Percentiles rank a stretch among this genome's conserved stretches.
Evolutionary conservation across 257 asterid genomes (phyloP).

Genomic region (Solanum pinnatisectum): DNA sequence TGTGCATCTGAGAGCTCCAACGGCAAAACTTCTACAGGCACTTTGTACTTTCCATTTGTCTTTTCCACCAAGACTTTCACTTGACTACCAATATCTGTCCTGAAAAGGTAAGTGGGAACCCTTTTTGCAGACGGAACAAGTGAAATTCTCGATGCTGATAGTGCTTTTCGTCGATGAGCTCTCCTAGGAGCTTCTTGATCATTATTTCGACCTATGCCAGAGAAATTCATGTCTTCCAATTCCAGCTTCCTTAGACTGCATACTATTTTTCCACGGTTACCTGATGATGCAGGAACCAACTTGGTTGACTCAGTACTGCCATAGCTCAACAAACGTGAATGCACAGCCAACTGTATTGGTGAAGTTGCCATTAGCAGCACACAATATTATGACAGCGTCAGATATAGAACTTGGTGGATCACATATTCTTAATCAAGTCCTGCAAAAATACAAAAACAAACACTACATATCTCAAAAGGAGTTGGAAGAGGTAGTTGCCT

Average conservation of each 20-base stretch:
- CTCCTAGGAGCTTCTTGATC: slow-evolving; percentile 11
- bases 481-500: neutral
- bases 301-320: slow-evolving; percentile 23
- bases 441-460: neutral
- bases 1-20: slow-evolving; percentile 17
- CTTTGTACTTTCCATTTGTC: slow-evolving; percentile 28
- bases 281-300: slow-evolving; percentile 13
- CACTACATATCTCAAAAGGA: neutral
- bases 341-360: slow-evolving; percentile 27
- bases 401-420: slow-evolving; percentile 4
- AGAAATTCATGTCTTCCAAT: slow-evolving; percentile 7
- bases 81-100: slow-evolving; percentile 60
- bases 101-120: slow-evolving; percentile 44
- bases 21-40: slow-evolving; percentile 43
- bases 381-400: neutral
- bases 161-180: slow-evolving; percentile 29
- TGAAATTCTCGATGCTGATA: slow-evolving; percentile 28
- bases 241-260: slow-evolving; percentile 13
- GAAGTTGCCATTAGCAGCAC: slow-evolving; percentile 31
- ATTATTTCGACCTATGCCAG: neutral
- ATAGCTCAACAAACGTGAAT: slow-evolving; percentile 30
- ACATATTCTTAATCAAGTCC: neutral
- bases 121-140: slow-evolving; percentile 27
- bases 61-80: slow-evolving; percentile 48
- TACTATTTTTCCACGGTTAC: slow-evolving; percentile 14